phyloP scores from a whole-genome alignment of 306 rosid genomes.

The Quercus wislizeni region DNA sequence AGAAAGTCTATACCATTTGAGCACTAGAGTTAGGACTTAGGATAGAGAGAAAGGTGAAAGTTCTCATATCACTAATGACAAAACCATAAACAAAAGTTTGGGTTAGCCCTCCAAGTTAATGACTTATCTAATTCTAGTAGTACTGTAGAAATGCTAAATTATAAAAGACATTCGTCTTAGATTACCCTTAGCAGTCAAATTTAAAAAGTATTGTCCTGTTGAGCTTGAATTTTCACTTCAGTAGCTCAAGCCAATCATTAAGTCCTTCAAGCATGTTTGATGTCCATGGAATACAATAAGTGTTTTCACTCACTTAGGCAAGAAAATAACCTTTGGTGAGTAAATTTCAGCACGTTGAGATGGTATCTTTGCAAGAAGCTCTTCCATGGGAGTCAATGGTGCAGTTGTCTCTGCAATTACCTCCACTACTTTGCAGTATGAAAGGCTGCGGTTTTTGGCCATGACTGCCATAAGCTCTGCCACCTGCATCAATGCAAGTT shows the following conservation, averaged over 20 bases:
- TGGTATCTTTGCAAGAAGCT: slow-evolving; percentile 81
- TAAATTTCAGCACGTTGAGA: slow-evolving; percentile 51
- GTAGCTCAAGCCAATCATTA: slow-evolving; percentile 1
- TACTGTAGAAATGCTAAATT: not conserved
- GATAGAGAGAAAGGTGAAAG: not conserved
- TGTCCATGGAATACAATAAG: slow-evolving; percentile 1
- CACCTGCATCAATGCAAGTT: slow-evolving; percentile 50
- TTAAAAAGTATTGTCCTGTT: not conserved
- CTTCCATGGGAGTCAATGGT: slow-evolving; percentile 71
- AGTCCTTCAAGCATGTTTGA: not conserved
- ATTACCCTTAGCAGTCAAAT: not conserved
- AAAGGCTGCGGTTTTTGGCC: slow-evolving; percentile 66
- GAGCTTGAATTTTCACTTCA: not conserved
- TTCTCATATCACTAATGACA: not conserved
- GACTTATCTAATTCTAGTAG: not conserved
- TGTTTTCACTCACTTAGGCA: slow-evolving; percentile 5
- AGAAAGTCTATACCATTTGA: not conserved
- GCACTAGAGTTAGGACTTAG: not conserved
- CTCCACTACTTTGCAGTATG: slow-evolving; percentile 88
- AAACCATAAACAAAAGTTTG: not conserved
- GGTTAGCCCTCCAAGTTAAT: not conserved
- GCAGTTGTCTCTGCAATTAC: slow-evolving; percentile 89
- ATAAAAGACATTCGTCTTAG: not conserved
- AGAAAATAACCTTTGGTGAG: slow-evolving; percentile 51
- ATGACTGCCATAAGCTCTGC: slow-evolving; percentile 89